Evolutionary conservation across 768 basidiomycete genomes (phyloP).

Genomic region (Russula ochroleuca): DNA sequence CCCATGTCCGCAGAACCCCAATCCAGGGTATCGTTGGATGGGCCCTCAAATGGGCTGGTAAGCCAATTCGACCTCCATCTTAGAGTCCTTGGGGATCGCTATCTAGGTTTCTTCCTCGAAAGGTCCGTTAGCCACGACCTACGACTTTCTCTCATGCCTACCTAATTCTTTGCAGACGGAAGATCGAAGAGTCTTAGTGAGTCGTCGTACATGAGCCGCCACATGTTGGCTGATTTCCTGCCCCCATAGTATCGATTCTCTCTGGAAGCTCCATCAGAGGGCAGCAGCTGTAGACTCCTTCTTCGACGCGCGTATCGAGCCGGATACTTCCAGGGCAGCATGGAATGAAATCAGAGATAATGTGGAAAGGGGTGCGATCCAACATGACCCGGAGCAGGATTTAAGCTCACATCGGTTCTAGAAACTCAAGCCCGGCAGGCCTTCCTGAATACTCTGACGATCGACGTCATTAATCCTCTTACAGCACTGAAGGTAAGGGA

Average conservation of each 20-base stretch:
- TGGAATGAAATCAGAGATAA: constrained; percentile 87
- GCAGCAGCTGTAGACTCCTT: constrained; percentile 63
- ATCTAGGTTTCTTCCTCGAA: constrained; percentile 82
- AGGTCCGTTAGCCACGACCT: constrained; percentile 46
- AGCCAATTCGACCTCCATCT: constrained; percentile 72
- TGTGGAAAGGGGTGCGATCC: constrained; percentile 62
- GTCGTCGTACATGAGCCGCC: constrained; percentile 30
- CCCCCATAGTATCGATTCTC: constrained; percentile 58
- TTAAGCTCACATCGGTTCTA: constrained; percentile 33
- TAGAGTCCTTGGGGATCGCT: constrained; percentile 64
- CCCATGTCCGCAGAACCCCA: constrained; percentile 20
- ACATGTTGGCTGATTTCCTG: not conserved
- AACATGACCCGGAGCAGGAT: not conserved
- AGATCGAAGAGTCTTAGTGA: constrained; percentile 84
- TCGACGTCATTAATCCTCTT: constrained; percentile 71
- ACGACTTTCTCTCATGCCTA: constrained; percentile 20
- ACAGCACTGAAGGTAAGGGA: constrained; percentile 55
- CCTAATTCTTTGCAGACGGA: constrained; percentile 47
- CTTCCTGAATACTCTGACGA: constrained; percentile 62
- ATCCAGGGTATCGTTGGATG: constrained; percentile 20
- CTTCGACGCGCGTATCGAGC: constrained; percentile 67
- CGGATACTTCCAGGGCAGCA: constrained; percentile 60
- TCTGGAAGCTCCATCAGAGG: constrained; percentile 68
- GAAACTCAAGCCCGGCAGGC: constrained; percentile 82
- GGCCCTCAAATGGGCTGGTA: constrained; percentile 43